Base-by-base conservation (phyloP, 2,329 filamentous ascomycete species). In the Neurospora sp. region DNA sequence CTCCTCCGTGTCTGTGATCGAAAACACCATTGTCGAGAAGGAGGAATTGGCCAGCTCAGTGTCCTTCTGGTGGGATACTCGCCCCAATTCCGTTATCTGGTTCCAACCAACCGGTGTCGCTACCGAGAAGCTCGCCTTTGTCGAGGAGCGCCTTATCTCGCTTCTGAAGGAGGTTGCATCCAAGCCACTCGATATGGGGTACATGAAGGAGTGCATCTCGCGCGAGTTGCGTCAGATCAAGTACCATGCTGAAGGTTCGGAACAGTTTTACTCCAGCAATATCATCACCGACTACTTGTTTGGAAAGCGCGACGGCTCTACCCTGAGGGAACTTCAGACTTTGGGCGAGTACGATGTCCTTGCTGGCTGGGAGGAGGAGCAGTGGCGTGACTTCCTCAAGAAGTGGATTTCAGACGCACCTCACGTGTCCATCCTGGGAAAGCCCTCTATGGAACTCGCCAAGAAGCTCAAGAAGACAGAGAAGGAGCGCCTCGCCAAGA, bases 201-300 rank as follows among this genome's bases (percentile, higher is more conserved):
- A 99, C 78, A 87, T 99, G 82, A 87, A 87, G 66, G 94, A 97
- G 74, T 97, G 94, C 78, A 89, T 99, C 67, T 87, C 88, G 75
- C 88, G 94, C 70, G 92, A 96, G 79, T 88, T 89, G 73, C 88
- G 94, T 66, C 92, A 94, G 76, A 87, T 93, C 76, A 94, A 93
- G 78, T 95, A 92, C 74, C 88, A 91, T 62, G 92, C 93, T 0
- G 96, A 99, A 79, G 90, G 88, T 67, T 92, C 91, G 2, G 89
- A 93, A 69, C 88, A 89, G 28, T 93, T 93, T 73, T 97, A 95
- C 79, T 90, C 93, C 0, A 90, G 89, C 73, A 91, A 92, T 71
- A 90, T 98, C 72, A 97, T 98, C 76, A 91, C 90, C 15, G 94
- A 98, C 77, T 97, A 96, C 78, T 86, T 98, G 10, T 99, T 96